A percentile compares a stretch with the other conserved stretches of the same genome.
Conservation (phyloP, 2,329 filamentous ascomycete species). For the Gremmenia infestans region DNA sequence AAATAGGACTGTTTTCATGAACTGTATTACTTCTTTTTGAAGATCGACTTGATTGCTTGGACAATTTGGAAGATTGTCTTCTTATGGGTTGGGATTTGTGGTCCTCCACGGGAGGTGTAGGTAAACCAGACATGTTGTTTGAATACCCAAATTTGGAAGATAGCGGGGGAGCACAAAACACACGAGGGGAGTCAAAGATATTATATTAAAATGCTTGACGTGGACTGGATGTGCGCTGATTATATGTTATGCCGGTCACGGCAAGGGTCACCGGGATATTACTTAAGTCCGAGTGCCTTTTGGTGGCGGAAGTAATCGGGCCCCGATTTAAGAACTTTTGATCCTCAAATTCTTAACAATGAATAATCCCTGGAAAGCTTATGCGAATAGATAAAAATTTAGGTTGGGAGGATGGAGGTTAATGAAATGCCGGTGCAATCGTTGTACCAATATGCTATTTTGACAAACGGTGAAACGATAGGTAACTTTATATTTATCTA, state of each 20-base stretch:
- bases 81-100: slow-evolving; percentile 12
- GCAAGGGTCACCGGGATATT: slow-evolving; percentile 14
- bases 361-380: too few species aligned
- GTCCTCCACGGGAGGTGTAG: slow-evolving; percentile 20
- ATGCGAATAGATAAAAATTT: neutral
- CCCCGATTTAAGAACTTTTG: slow-evolving; percentile 8
- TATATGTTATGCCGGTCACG: slow-evolving; percentile 18
- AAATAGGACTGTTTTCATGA: slow-evolving; percentile 34
- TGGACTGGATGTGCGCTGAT: slow-evolving; percentile 9
- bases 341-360: slow-evolving; percentile 1
- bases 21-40: slow-evolving; percentile 17
- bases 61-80: slow-evolving; percentile 20
- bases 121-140: slow-evolving; percentile 13
- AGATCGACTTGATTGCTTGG: slow-evolving; percentile 14
- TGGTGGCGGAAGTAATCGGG: slow-evolving; percentile 8
- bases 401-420: neutral
- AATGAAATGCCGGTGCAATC: neutral
- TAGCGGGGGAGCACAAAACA: neutral
- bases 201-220: slow-evolving; percentile 11
- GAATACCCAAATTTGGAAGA: neutral
- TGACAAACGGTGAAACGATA: neutral
- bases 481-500: neutral
- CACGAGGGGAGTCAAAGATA: slow-evolving; percentile 1
- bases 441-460: neutral
- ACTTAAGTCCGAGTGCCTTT: slow-evolving; percentile 20